These are phyloP conservation scores for Cudoniella acicularis DNA, from an alignment of 495 filamentous ascomycete genomes.

Conservation along the genomic window DNA sequence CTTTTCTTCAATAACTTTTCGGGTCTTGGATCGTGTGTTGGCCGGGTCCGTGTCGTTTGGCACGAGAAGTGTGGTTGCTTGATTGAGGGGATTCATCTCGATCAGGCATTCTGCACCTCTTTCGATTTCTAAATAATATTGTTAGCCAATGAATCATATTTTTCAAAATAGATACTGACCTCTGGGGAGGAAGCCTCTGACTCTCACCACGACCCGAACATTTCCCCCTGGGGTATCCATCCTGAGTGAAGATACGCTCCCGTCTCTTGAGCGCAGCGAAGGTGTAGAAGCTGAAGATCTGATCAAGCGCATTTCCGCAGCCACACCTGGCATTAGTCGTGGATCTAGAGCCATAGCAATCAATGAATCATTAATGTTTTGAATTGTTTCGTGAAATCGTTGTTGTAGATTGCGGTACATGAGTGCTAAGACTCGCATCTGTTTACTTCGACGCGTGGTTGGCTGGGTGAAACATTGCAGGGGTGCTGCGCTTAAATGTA, in stretches of 20 bases:
- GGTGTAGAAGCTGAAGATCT: constrained; percentile 63
- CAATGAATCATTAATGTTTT: constrained; percentile 40
- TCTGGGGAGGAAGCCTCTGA: constrained; percentile 83
- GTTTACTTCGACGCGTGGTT: constrained; percentile 1
- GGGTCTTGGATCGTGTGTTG: constrained; percentile 62
- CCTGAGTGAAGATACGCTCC: constrained; percentile 44
- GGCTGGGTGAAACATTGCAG: constrained; percentile 10
- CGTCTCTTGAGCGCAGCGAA: constrained; percentile 71
- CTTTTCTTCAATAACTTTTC: constrained; percentile 82
- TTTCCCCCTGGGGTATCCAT: constrained; percentile 65
- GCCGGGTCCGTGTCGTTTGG: constrained; percentile 60
- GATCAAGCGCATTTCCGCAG: constrained; percentile 33
- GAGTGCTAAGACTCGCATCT: constrained; percentile 8
- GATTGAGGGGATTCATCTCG: constrained; percentile 78
- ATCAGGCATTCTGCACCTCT: constrained; percentile 80
- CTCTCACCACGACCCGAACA: constrained; percentile 90
- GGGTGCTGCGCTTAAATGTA: not conserved
- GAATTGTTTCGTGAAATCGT: constrained; percentile 34
- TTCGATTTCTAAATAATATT: constrained; percentile 61
- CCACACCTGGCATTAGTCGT: constrained; percentile 40
- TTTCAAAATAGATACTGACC: constrained; percentile 48
- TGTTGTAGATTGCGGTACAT: constrained; percentile 37
- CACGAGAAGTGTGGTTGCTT: constrained; percentile 75
- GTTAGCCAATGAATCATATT: not conserved
- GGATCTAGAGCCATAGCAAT: constrained; percentile 42